Evolutionary conservation across 345 rosid genomes (phyloP), one percentile per base, ranked within the genome.

Genomic region (Atalantia buxifolia): DNA sequence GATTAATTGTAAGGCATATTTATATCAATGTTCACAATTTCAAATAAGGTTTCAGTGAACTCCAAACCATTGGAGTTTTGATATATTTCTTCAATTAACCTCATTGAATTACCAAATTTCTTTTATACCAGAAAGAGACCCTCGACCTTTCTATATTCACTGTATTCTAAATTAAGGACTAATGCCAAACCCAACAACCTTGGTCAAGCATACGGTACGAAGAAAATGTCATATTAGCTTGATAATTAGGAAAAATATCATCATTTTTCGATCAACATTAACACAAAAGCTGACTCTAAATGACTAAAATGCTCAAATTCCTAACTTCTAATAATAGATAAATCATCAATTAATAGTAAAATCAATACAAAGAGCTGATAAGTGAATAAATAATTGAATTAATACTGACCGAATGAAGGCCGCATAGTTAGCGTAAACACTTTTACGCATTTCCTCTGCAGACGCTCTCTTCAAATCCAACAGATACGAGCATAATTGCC

Each of bases 361-460:
- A 12, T 64, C 6, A 10, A 25, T 22, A 64, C 12, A 1, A 55
- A 21, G 28, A 19, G 50, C 64, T 22, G 13, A 13, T 60, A 45
- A 61, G 31, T 18, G 33, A 9, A 36, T 21, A 42, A 55, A 57
- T 16, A 24, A 27, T 62, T 42, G 40, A 67, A 27, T 66, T 42
- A 68, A 56, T 2, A 75, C 85, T 75, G 48, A 96, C 99, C 98
- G 93, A 68, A 97, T 97, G 80, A 97, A 97, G 64, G 99, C 98
- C 5, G 99, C 78, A 77, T 97, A 97, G 79, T 97, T 97, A 70
- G 99, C 99, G 82, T 93, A 97, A 21, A 97, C 99, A 78, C 98
- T 97, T 82, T 85, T 92, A 18, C 99, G 90, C 99, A 97, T 93
- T 88, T 94, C 99, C 80, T 97, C 99, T 6, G 99, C 99, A 21